These are phyloP conservation scores for Xylaria sp. DNA, from an alignment of 2,329 filamentous ascomycete species.

Conservation along the genomic window DNA sequence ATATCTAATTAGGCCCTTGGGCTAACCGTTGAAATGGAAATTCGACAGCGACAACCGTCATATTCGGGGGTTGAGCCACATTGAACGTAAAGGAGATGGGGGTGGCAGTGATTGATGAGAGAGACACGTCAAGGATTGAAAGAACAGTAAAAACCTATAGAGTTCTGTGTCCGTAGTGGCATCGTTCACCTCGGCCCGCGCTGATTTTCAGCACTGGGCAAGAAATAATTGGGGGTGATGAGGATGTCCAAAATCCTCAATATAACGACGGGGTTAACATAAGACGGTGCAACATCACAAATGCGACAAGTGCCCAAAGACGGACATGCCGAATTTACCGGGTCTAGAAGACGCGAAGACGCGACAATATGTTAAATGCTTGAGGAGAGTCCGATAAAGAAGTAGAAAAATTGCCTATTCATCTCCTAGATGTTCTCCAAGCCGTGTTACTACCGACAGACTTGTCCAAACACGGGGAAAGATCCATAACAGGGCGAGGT, in stretches of 20 bases:
- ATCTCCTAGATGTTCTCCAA: not conserved
- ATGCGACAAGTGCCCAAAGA: not conserved
- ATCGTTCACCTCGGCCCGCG: not conserved
- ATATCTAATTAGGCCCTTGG: not conserved
- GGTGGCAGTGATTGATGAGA: slow-evolving; percentile 20
- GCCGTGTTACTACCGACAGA: not conserved
- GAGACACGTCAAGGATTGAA: not conserved
- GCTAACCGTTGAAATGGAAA: slow-evolving; percentile 25
- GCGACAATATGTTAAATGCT: not conserved
- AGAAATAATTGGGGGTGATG: not conserved
- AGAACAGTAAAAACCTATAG: not conserved
- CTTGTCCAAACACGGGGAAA: not conserved
- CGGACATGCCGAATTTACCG: not conserved
- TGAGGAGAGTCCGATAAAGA: not conserved
- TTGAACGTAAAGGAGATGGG: slow-evolving; percentile 12
- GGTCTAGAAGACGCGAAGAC: not conserved
- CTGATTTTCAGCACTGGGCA: not conserved
- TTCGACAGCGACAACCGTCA: slow-evolving; percentile 12
- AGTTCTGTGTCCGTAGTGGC: not conserved
- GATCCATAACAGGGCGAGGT: not conserved
- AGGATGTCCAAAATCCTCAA: not conserved
- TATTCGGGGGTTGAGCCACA: slow-evolving; percentile 11
- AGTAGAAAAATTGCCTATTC: slow-evolving; percentile 32
- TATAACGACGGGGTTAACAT: not conserved
- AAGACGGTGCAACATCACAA: not conserved